Conservation (phyloP, 1,284 basidiomycete species). For the Rhodotorula sp. region DNA sequence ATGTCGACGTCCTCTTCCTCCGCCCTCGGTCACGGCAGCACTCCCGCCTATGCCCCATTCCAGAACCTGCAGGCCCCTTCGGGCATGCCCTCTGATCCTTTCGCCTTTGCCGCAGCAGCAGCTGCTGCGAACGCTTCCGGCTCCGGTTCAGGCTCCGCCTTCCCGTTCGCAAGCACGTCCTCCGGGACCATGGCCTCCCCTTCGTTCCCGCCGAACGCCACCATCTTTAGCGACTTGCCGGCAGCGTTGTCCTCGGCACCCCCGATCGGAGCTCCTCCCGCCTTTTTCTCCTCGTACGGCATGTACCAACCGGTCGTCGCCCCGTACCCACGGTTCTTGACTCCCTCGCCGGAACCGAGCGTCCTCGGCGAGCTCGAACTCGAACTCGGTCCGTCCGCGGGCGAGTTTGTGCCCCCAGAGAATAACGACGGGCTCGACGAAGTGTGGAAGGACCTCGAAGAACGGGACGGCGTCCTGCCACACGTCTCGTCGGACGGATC, state of each 20-base stretch:
- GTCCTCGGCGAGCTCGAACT: slow-evolving; percentile 38
- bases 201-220: slow-evolving; percentile 24
- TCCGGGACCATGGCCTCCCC: slow-evolving; percentile 2
- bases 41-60: not conserved
- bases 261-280: slow-evolving; percentile 5
- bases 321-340: slow-evolving; percentile 39
- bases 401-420: slow-evolving; percentile 1
- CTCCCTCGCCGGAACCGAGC: slow-evolving; percentile 35
- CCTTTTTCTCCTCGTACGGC: slow-evolving; percentile 41
- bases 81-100: not conserved
- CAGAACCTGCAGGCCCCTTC: not conserved
- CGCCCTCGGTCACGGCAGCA: too few species aligned
- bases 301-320: slow-evolving; percentile 35
- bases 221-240: slow-evolving; percentile 24
- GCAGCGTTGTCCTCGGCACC: slow-evolving; percentile 23
- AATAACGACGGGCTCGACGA: slow-evolving; percentile 3
- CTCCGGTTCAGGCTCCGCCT: not conserved
- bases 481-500: not conserved
- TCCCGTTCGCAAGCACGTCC: not conserved
- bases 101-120: not conserved
- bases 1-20: too few species aligned
- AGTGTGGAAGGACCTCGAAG: slow-evolving; percentile 12
- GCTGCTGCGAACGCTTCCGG: not conserved
- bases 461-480: not conserved
- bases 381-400: slow-evolving; percentile 21